A percentile compares a stretch with the other conserved stretches of the same genome.
Conservation (phyloP, 805 yeast species). For the Pichia exigua region DNA sequence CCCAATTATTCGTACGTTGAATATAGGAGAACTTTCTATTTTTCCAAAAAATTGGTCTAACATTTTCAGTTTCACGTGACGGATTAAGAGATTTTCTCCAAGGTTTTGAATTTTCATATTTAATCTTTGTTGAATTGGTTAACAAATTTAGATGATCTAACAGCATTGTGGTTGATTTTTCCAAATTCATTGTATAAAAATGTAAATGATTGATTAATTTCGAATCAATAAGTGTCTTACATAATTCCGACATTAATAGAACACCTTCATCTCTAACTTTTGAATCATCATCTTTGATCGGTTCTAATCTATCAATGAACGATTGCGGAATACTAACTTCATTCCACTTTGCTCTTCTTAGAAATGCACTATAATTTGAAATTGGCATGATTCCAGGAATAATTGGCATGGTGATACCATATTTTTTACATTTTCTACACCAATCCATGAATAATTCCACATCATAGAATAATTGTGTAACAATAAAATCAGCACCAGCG, state of each 20-base stretch:
- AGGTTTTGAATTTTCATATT: conserved; percentile 41
- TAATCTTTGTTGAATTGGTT: conserved; percentile 18
- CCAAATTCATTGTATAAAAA: conserved; percentile 96
- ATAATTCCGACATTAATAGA: conserved; percentile 75
- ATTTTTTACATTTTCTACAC: conserved; percentile 63
- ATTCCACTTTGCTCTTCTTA: conserved; percentile 94
- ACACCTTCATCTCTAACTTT: conserved; percentile 82
- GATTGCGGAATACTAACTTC: conserved; percentile 71
- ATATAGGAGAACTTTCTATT: conserved; percentile 86
- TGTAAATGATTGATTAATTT: conserved; percentile 81
- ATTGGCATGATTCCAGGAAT: conserved; percentile 99
- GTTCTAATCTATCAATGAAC: conserved; percentile 63
- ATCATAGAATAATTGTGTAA: conserved; percentile 97
- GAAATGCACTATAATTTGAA: conserved; percentile 85
- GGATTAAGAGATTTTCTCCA: conserved; percentile 90
- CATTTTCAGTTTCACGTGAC: conserved; percentile 67
- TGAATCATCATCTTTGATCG: conserved; percentile 84
- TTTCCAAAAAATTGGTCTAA: conserved; percentile 95
- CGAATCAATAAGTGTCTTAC: conserved; percentile 59
- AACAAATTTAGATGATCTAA: conserved; percentile 62
- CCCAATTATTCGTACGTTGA: conserved; percentile 89
- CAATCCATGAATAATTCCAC: conserved; percentile 76
- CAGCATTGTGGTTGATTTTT: conserved; percentile 82
- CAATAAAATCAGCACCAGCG: conserved; percentile 87
- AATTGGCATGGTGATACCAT: conserved; percentile 77